Conservation (phyloP, 305 asterid species). For the Solanum hybrid region DNA sequence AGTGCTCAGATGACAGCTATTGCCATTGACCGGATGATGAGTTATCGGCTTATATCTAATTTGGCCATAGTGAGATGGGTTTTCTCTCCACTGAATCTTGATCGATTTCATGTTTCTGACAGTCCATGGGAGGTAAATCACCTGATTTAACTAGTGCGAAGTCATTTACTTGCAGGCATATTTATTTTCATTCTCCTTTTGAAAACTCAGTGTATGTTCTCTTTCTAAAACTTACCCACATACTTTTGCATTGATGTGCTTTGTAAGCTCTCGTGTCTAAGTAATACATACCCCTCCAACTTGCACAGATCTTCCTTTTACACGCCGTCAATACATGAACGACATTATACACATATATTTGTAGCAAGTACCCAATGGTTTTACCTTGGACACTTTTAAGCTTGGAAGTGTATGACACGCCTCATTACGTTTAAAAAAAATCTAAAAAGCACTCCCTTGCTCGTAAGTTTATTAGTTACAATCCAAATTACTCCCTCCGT, state of each 20-base stretch:
- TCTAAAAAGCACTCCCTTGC: background rate
- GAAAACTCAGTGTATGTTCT: background rate
- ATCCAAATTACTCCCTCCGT: background rate
- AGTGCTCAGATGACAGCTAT: constrained; percentile 83
- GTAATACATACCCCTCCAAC: background rate
- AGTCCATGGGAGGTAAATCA: constrained; percentile 89
- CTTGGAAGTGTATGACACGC: background rate
- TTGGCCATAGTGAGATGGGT: constrained; percentile 96
- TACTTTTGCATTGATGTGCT: background rate
- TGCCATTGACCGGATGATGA: constrained; percentile 97
- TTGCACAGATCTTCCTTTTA: background rate
- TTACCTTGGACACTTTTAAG: background rate
- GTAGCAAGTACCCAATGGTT: background rate
- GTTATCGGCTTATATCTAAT: constrained; percentile 87
- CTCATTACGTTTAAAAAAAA: background rate
- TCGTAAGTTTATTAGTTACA: background rate
- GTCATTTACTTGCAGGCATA: background rate
- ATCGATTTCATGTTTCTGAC: constrained; percentile 77
- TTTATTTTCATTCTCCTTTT: background rate
- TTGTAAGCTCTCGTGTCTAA: background rate
- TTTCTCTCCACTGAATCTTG: constrained; percentile 53
- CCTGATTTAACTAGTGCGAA: background rate
- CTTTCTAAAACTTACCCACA: background rate
- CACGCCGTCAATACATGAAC: background rate
- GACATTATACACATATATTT: background rate